phyloP scores from a whole-genome alignment of 164 flowering plant genomes.

The Magnolia sinica region DNA sequence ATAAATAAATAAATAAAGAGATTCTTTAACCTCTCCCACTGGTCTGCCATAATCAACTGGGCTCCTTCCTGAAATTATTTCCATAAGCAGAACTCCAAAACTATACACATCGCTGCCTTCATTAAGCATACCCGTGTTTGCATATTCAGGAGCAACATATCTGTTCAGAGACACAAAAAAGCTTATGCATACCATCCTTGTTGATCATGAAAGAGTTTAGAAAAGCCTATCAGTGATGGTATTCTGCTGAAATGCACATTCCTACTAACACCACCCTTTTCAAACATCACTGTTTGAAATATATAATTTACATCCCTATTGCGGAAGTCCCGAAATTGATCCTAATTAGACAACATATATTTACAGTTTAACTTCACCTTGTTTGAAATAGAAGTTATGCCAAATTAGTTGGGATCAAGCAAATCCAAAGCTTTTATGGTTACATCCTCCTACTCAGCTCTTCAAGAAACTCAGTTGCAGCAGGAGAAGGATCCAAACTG shows the following conservation, averaged over 20 bases:
- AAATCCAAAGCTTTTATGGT: no score
- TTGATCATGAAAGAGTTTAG: background rate
- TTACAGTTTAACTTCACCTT: no score
- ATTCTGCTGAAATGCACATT: background rate
- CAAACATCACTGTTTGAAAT: no score
- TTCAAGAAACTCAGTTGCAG: no score
- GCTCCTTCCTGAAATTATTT: constrained; percentile 77
- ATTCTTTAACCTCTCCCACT: constrained; percentile 59
- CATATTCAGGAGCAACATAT: constrained; percentile 93
- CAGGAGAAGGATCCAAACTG: no score
- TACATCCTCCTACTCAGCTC: no score
- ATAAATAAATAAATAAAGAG: background rate
- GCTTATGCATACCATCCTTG: background rate
- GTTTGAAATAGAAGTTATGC: no score
- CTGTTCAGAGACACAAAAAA: constrained; percentile 30
- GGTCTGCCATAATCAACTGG: constrained; percentile 83
- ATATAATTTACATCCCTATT: no score
- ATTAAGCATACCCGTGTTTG: constrained; percentile 90
- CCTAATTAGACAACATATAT: no score
- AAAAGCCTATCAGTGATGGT: background rate
- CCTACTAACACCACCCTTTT: no score
- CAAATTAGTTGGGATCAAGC: no score
- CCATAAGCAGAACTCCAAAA: constrained; percentile 90
- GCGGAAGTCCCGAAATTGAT: no score
- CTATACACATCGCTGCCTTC: constrained; percentile 89